These are phyloP conservation scores for Trichophyton rubrum DNA, from an alignment of 2,329 filamentous ascomycete species.

Conservation along the genomic window DNA sequence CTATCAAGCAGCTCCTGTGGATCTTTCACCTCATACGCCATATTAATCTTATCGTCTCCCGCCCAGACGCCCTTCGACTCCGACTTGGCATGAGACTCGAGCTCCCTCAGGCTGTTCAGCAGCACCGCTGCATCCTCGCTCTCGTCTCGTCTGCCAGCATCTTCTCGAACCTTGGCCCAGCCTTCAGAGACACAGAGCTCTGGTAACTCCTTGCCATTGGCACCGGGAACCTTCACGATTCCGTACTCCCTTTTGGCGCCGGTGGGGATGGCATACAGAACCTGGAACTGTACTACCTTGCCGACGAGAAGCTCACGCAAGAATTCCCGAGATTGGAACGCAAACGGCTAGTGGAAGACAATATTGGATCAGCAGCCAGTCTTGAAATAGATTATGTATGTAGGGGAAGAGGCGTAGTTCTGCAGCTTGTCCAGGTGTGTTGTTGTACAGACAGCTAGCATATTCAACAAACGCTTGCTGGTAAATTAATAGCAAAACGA, in stretches of 20 bases:
- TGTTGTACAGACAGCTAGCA: no score
- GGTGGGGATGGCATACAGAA: constrained; percentile 77
- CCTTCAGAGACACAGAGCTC: constrained; percentile 76
- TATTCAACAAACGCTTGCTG: neutral
- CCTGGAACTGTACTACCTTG: constrained; percentile 71
- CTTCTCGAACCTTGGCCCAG: constrained; percentile 87
- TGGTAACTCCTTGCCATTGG: constrained; percentile 64
- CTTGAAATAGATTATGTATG: no score
- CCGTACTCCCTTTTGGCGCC: constrained; percentile 74
- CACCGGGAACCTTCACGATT: constrained; percentile 61
- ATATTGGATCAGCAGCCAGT: neutral
- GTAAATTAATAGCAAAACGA: constrained; percentile 1
- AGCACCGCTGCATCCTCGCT: constrained; percentile 57
- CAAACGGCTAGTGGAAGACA: constrained; percentile 48
- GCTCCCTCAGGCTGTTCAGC: constrained; percentile 62
- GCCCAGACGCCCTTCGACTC: constrained; percentile 75
- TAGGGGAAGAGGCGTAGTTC: neutral
- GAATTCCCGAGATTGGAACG: constrained; percentile 89
- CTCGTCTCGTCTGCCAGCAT: constrained; percentile 78
- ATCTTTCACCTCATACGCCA: constrained; percentile 68
- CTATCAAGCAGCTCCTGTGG: constrained; percentile 63
- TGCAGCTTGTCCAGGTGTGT: no score
- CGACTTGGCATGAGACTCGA: constrained; percentile 65
- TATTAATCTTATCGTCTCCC: constrained; percentile 54
- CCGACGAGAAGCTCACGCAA: constrained; percentile 73